Base-by-base conservation (phyloP, 192 early-diverging fungal species). In the Podila minutissima region DNA sequence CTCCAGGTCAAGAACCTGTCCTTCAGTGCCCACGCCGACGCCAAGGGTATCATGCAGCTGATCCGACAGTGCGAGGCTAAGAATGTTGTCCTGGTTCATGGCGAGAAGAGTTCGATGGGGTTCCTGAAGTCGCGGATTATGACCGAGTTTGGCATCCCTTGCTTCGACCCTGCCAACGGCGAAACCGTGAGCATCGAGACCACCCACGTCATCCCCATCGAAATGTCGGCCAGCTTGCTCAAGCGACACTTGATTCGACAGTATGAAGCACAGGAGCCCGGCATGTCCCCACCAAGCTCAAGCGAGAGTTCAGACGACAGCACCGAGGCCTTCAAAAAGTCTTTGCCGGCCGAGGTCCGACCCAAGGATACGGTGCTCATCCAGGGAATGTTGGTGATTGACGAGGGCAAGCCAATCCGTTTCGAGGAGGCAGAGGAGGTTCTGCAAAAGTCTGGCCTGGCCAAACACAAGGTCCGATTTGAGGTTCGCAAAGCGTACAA, bases 21-120 rank as follows among this genome's bases (percentile, higher is more conserved):
- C 0, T 99, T 99, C 75, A 96, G 95, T 67, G 98, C 97, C 0
- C 98, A 99, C 51, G 97, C 98, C 1, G 98, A 99, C 73, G 94
- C 96, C 11, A 98, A 98, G 82, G 98, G 98, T 7, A 99, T 99
- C 67, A 91, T 99, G 92, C 93, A 96, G 84, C 87, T 99, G 33
- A 96, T 98, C 65, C 89, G 90, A 7, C 95, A 97, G 85, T 95
- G 94, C 51, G 90, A 93, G 61, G 93, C 96, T 11, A 83, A 89
- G n/a, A 93, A 97, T 83, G 94, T 96, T 1, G 93, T 99, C 24
- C 81, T 99, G 11, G 97, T 99, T 0, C 98, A 99, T 65, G 98
- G 98, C 6, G 97, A 99, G 78, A 94, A 93, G 81, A 83, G 84
- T 31, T 92, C 95, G 37, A 98, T 99, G 97, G 89, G 86, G 35